These are phyloP conservation scores for Ammopiptanthus mongolicus DNA, from an alignment of 306 rosid genomes.

Conservation along the genomic window DNA sequence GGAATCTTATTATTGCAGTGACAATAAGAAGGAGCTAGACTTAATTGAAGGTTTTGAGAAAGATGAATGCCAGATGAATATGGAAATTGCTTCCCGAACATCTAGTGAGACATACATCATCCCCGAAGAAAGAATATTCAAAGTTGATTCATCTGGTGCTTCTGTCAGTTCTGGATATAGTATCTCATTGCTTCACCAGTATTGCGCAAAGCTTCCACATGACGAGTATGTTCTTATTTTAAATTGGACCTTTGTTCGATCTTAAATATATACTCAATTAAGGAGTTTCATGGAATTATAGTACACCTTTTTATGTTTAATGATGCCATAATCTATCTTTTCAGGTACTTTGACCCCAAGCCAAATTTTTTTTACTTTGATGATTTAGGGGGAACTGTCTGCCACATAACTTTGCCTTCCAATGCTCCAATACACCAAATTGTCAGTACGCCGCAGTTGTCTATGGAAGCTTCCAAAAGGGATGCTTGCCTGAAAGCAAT, in stretches of 20 bases:
- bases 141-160: conserved; percentile 80
- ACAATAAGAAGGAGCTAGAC: conserved; percentile 60
- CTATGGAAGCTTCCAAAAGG: conserved; percentile 69
- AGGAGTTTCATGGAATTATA: conserved; percentile 16
- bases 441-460: conserved; percentile 49
- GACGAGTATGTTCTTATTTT: conserved; percentile 66
- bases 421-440: conserved; percentile 72
- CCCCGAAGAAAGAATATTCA: conserved; percentile 58
- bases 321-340: conserved; percentile 25
- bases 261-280: conserved; percentile 15
- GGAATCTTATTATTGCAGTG: conserved; percentile 42
- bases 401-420: conserved; percentile 70
- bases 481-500: conserved; percentile 86
- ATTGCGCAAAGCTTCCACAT: conserved; percentile 85
- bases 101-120: conserved; percentile 46
- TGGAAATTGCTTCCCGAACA: conserved; percentile 57
- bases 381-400: conserved; percentile 68
- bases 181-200: conserved; percentile 73
- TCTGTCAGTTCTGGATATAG: conserved; percentile 67
- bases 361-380: conserved; percentile 66
- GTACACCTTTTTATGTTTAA: neutral
- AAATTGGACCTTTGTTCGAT: conserved; percentile 17
- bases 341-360: conserved; percentile 81
- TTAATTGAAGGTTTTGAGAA: conserved; percentile 50
- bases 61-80: conserved; percentile 67